These are phyloP conservation scores for Epicoccum sorghinum DNA, from an alignment of 2,329 filamentous ascomycete species.

Conservation along the genomic window DNA sequence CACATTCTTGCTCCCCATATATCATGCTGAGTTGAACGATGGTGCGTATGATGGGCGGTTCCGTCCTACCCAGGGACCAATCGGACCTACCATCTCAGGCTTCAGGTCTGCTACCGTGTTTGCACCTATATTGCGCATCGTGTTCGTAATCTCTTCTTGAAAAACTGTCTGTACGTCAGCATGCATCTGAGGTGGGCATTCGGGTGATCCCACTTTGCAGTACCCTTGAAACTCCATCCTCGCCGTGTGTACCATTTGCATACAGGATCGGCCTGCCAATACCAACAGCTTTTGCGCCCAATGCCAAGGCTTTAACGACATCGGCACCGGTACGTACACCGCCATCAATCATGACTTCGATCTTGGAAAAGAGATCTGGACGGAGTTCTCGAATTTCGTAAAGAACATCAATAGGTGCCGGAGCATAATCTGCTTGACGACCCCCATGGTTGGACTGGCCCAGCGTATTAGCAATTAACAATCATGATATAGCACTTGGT, in stretches of 20 bases:
- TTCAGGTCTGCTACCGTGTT: conserved; percentile 1
- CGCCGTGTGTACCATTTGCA: conserved; percentile 7
- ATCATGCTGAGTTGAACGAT: too few species aligned
- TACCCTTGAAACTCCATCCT: conserved; percentile 4
- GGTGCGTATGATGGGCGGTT: conserved; percentile 3
- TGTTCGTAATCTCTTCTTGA: conserved; percentile 9
- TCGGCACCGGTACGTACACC: conserved; percentile 6
- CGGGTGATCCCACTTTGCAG: neutral
- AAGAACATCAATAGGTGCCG: conserved; percentile 3
- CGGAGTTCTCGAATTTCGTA: conserved; percentile 4
- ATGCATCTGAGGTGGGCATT: neutral
- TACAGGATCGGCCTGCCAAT: conserved; percentile 7
- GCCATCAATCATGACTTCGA: conserved; percentile 5
- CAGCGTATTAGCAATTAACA: neutral
- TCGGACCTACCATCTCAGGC: conserved; percentile 2
- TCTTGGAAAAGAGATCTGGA: conserved; percentile 3
- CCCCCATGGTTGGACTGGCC: conserved; percentile 3
- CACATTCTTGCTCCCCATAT: too few species aligned
- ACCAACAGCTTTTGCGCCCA: conserved; percentile 9
- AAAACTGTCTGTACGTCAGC: conserved; percentile 1
- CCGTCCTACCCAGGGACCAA: conserved; percentile 3
- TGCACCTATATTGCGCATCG: conserved; percentile 9
- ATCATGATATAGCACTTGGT: too few species aligned
- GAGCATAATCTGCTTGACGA: conserved; percentile 7
- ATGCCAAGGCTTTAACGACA: conserved; percentile 5